Evolutionary conservation across 73 alveolate genomes (phyloP).

Genomic region (Tetrahymena elliotti): DNA sequence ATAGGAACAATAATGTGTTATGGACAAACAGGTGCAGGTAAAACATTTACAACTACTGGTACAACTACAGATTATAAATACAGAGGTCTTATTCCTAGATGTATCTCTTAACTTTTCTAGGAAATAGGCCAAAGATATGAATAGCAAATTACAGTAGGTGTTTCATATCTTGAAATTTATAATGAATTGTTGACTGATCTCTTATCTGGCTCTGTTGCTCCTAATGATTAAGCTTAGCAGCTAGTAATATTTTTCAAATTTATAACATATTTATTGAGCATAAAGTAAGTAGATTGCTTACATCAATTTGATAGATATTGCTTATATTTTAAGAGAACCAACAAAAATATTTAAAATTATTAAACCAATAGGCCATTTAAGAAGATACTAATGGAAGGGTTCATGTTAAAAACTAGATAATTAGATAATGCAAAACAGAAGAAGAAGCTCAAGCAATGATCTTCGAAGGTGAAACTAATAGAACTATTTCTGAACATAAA

Average conservation of each 20-base stretch:
- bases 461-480: constrained; percentile 97
- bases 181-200: constrained; percentile 96
- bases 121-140: constrained; percentile 85
- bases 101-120: constrained; percentile 80
- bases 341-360: not conserved
- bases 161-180: constrained; percentile 95
- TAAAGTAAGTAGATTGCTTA: not conserved
- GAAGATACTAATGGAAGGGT: constrained; percentile 91
- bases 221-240: not conserved
- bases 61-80: constrained; percentile 86
- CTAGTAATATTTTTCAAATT: not conserved
- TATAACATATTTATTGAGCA: not conserved
- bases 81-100: constrained; percentile 99
- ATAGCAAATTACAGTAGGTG: constrained; percentile 76
- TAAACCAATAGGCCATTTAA: constrained; percentile 35
- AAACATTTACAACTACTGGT: constrained; percentile 99
- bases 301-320: not conserved
- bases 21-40: constrained; percentile 99
- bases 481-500: constrained; percentile 93
- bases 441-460: constrained; percentile 95
- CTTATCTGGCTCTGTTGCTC: constrained; percentile 48
- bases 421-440: constrained; percentile 70
- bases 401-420: constrained; percentile 83
- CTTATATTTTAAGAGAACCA: not conserved
- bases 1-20: constrained; percentile 83